phyloP scores from a whole-genome alignment of 2,329 filamentous ascomycete species.

The Camillea tinctor region DNA sequence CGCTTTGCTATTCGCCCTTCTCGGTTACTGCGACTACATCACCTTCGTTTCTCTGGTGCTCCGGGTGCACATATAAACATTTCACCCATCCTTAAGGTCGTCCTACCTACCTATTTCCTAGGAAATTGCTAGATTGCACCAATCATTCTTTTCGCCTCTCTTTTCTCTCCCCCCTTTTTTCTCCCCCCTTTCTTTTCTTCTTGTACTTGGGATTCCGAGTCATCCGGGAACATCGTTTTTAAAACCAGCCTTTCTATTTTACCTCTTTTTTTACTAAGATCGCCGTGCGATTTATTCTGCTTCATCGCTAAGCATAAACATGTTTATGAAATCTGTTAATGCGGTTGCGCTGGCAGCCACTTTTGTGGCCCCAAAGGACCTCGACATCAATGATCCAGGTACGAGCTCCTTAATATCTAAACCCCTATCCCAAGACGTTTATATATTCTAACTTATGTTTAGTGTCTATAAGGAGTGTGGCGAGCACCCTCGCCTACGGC shows the following conservation, averaged over 20 bases:
- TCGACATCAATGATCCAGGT: conserved; percentile 37
- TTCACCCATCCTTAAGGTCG: neutral
- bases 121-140: neutral
- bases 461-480: conserved; percentile 63
- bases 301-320: conserved; percentile 8
- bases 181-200: neutral
- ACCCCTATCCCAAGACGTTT: neutral
- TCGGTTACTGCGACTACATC: neutral
- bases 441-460: conserved; percentile 2
- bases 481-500: conserved; percentile 58
- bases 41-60: neutral
- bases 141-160: neutral
- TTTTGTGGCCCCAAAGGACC: conserved; percentile 36
- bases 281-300: conserved; percentile 14
- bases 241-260: conserved; percentile 9
- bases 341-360: conserved; percentile 27
- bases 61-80: neutral
- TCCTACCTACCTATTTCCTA: neutral
- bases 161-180: neutral
- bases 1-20: neutral
- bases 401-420: conserved; percentile 1
- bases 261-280: conserved; percentile 10
- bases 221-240: too few relatives aligned
- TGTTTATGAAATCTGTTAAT: conserved; percentile 30
- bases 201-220: too few relatives aligned